Evolutionary conservation across 2,329 filamentous ascomycete species (phyloP).

Genomic region (Penicillium aurantiogriseum): DNA sequence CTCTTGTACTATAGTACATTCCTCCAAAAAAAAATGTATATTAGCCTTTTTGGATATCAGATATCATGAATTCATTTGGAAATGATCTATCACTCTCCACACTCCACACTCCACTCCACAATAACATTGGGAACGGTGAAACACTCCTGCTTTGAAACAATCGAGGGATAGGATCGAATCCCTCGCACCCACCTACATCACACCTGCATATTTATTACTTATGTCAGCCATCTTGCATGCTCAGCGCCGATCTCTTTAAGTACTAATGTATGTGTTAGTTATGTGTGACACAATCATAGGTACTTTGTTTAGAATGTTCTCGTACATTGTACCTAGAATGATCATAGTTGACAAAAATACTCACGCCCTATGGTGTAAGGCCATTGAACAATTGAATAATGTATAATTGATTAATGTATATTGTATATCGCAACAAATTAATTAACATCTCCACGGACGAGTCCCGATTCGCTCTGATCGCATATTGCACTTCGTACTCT

Average conservation of each 20-base stretch:
- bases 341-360: not conserved
- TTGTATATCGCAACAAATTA: not conserved
- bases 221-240: not conserved
- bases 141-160: not conserved
- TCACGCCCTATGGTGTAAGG: not conserved
- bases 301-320: not conserved
- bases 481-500: not conserved
- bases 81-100: not conserved
- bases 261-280: not conserved
- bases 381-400: not conserved
- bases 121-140: not conserved
- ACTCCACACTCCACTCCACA: not conserved
- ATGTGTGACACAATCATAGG: not conserved
- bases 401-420: not conserved
- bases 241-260: not conserved
- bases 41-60: slow-evolving; percentile 6
- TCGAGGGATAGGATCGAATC: not conserved
- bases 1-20: slow-evolving; percentile 13
- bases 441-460: not conserved
- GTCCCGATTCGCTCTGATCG: not conserved
- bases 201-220: not conserved
- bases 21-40: slow-evolving; percentile 9
- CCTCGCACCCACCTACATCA: not conserved
- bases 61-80: not conserved
- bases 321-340: not conserved